Conservation (phyloP, 2,329 filamentous ascomycete species). For the Parafenestella ontariensis region DNA sequence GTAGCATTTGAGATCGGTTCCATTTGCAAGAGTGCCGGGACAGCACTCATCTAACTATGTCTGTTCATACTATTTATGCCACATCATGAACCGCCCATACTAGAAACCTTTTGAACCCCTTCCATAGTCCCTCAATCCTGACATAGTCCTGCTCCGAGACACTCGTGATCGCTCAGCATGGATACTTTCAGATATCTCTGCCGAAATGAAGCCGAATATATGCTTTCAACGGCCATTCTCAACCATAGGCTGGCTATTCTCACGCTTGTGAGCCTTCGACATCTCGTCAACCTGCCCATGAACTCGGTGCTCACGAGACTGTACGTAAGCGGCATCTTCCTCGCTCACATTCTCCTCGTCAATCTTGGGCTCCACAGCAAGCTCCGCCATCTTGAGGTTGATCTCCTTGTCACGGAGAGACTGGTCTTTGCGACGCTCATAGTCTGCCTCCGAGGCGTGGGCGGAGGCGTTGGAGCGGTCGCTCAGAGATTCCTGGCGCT, state of each 20-base stretch:
- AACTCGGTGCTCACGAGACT: neutral
- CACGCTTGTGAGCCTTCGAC: conserved; percentile 11
- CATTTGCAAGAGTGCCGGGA: neutral
- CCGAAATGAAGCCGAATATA: neutral
- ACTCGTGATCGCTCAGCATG: neutral
- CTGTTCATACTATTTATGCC: neutral
- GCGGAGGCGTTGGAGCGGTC: conserved; percentile 16
- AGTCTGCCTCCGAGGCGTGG: conserved; percentile 2
- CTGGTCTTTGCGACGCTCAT: conserved; percentile 9
- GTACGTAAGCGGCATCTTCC: neutral
- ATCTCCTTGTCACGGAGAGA: conserved; percentile 6
- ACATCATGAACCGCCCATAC: neutral
- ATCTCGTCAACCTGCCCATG: conserved; percentile 1
- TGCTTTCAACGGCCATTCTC: neutral
- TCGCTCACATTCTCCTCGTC: neutral
- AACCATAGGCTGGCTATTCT: conserved; percentile 10
- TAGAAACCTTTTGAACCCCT: neutral
- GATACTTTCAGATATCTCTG: neutral
- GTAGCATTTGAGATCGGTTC: no score
- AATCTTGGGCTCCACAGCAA: conserved; percentile 4
- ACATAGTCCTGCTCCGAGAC: neutral
- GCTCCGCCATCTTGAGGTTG: conserved; percentile 5
- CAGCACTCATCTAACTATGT: neutral
- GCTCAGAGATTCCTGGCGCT: conserved; percentile 20
- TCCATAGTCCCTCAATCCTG: neutral